A percentile compares a stretch with the other conserved stretches of the same genome.
These are phyloP conservation scores for Pseudoneurospora amorphoporcata DNA, from an alignment of 495 filamentous ascomycete genomes.

Conservation along the genomic window DNA sequence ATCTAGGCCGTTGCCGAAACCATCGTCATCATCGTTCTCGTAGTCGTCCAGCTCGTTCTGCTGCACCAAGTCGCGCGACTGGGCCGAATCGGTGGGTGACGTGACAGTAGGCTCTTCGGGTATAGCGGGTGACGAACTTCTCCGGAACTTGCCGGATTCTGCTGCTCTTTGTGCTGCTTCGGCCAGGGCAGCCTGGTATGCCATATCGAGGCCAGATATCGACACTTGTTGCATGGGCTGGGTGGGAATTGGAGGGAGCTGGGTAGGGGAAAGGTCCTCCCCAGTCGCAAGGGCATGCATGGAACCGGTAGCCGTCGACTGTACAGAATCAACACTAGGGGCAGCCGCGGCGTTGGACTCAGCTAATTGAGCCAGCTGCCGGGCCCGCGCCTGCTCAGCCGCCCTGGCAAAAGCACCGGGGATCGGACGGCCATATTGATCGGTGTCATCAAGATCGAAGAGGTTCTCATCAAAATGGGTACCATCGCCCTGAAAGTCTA, in stretches of 20 bases:
- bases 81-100: constrained; percentile 32
- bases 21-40: constrained; percentile 25
- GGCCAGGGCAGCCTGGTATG: constrained; percentile 73
- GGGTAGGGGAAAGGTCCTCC: constrained; percentile 10
- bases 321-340: not conserved
- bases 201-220: constrained; percentile 43
- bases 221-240: not conserved
- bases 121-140: constrained; percentile 44
- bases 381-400: constrained; percentile 25
- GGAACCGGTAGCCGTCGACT: constrained; percentile 29
- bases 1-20: constrained; percentile 38
- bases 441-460: constrained; percentile 58
- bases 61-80: constrained; percentile 10
- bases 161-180: constrained; percentile 65
- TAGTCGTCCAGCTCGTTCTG: constrained; percentile 27
- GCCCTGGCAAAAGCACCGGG: constrained; percentile 37
- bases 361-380: constrained; percentile 10
- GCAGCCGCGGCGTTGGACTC: constrained; percentile 12
- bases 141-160: constrained; percentile 56
- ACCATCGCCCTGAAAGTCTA: constrained; percentile 38
- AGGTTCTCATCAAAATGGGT: constrained; percentile 66
- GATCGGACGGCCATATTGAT: constrained; percentile 43
- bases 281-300: constrained; percentile 15
- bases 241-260: constrained; percentile 10
- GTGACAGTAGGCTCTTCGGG: constrained; percentile 37